These are phyloP conservation scores for Blastomyces silverae DNA, from an alignment of 2,329 filamentous ascomycete genomes.

Conservation along the genomic window DNA sequence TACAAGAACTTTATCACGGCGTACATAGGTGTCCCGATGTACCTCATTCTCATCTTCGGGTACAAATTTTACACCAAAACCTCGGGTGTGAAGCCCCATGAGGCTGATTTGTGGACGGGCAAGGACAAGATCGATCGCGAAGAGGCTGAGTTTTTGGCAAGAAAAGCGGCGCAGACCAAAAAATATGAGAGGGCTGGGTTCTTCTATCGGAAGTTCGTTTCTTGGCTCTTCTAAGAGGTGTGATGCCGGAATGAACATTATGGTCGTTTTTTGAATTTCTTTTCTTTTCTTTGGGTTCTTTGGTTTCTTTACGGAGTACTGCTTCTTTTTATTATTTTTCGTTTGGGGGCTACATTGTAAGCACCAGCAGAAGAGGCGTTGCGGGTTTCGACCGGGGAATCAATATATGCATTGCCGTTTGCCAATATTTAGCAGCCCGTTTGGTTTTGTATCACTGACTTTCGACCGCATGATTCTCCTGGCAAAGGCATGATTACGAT, in stretches of 20 bases:
- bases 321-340: too few species aligned
- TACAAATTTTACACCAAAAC: slow-evolving; percentile 25
- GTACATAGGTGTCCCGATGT: slow-evolving; percentile 40
- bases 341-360: neutral
- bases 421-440: neutral
- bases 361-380: neutral
- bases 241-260: neutral
- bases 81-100: slow-evolving; percentile 19
- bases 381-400: neutral
- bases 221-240: slow-evolving; percentile 53
- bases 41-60: slow-evolving; percentile 35
- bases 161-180: slow-evolving; percentile 67
- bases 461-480: neutral
- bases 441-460: neutral
- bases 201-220: slow-evolving; percentile 55
- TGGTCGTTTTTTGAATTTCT: neutral
- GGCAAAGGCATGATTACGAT: too few species aligned
- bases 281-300: too few species aligned
- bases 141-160: slow-evolving; percentile 65
- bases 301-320: too few species aligned
- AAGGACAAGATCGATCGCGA: slow-evolving; percentile 40
- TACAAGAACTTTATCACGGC: slow-evolving; percentile 44
- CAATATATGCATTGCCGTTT: neutral
- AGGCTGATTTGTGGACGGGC: slow-evolving; percentile 26
- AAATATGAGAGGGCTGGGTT: slow-evolving; percentile 36